These are phyloP conservation scores for Alternaria hordeiaustralica DNA, from an alignment of 2,329 filamentous ascomycete species.

Conservation along the genomic window DNA sequence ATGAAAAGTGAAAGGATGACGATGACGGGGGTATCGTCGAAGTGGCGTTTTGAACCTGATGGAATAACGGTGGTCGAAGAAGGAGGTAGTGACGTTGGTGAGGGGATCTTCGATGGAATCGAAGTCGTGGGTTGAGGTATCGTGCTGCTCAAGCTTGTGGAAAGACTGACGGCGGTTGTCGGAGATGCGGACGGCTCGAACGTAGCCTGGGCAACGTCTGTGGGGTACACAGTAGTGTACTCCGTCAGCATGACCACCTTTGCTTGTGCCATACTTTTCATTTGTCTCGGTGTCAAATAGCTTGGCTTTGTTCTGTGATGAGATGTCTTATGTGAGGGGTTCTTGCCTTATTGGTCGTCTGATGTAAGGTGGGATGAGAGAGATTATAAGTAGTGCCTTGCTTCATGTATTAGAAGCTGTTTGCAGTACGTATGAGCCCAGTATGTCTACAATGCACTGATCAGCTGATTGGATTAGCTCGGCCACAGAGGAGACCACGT, in stretches of 20 bases:
- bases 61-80: not conserved
- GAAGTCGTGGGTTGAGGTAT: not conserved
- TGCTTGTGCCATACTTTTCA: not conserved
- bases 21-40: slow-evolving; percentile 7
- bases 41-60: not conserved
- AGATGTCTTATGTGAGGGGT: not conserved
- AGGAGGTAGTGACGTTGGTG: not conserved
- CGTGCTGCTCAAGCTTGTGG: not conserved
- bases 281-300: not conserved
- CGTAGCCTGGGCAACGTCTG: not conserved
- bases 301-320: not conserved
- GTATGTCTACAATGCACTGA: not conserved
- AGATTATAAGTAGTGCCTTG: not conserved
- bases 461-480: not conserved
- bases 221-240: slow-evolving; percentile 8
- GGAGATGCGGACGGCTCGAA: not conserved
- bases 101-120: not conserved
- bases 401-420: not conserved
- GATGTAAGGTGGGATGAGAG: not conserved
- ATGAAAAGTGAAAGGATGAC: slow-evolving; percentile 2
- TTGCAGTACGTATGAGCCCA: not conserved
- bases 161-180: not conserved
- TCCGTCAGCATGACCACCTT: slow-evolving; percentile 1
- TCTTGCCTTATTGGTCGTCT: not conserved
- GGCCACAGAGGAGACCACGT: not conserved